These are phyloP conservation scores for Ophidiomyces ophidiicola DNA, from an alignment of 2,329 filamentous ascomycete species.

Conservation along the genomic window DNA sequence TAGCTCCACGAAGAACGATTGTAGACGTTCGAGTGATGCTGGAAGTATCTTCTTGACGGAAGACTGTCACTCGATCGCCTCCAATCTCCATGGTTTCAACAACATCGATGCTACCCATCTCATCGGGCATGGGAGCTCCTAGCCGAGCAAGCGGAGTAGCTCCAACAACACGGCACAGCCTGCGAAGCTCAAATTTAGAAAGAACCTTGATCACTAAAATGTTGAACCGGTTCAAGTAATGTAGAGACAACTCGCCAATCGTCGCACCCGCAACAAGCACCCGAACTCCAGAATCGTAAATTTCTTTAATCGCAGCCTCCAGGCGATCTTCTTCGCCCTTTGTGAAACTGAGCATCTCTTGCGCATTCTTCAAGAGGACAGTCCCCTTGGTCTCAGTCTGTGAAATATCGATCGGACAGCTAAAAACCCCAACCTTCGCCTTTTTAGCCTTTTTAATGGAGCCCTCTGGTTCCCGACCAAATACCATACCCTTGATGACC, in stretches of 20 bases:
- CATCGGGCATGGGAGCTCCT: slow-evolving; percentile 97
- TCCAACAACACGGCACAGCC: slow-evolving; percentile 89
- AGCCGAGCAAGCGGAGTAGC: slow-evolving; percentile 92
- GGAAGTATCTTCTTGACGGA: slow-evolving; percentile 71
- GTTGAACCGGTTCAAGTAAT: slow-evolving; percentile 95
- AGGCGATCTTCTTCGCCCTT: slow-evolving; percentile 92
- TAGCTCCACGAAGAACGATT: slow-evolving; percentile 84
- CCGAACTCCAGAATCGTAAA: slow-evolving; percentile 83
- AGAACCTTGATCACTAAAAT: slow-evolving; percentile 94
- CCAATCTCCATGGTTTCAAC: slow-evolving; percentile 97
- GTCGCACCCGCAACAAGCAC: slow-evolving; percentile 86
- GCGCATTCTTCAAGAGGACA: slow-evolving; percentile 87
- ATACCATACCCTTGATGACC: slow-evolving; percentile 97
- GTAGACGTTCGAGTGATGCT: slow-evolving; percentile 87
- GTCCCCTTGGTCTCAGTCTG: slow-evolving; percentile 99
- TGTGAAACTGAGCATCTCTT: slow-evolving; percentile 98
- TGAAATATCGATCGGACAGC: slow-evolving; percentile 85
- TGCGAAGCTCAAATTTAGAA: slow-evolving; percentile 93
- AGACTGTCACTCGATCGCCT: slow-evolving; percentile 94
- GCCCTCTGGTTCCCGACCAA: slow-evolving; percentile 88
- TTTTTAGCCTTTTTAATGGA: slow-evolving; percentile 78
- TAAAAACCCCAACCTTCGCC: slow-evolving; percentile 94
- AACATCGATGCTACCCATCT: slow-evolving; percentile 90
- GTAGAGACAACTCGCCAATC: slow-evolving; percentile 89
- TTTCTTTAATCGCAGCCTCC: slow-evolving; percentile 83